Evolutionary conservation across 2,329 filamentous ascomycete genomes (phyloP).

Genomic region (Thermothelomyces thermophilus): DNA sequence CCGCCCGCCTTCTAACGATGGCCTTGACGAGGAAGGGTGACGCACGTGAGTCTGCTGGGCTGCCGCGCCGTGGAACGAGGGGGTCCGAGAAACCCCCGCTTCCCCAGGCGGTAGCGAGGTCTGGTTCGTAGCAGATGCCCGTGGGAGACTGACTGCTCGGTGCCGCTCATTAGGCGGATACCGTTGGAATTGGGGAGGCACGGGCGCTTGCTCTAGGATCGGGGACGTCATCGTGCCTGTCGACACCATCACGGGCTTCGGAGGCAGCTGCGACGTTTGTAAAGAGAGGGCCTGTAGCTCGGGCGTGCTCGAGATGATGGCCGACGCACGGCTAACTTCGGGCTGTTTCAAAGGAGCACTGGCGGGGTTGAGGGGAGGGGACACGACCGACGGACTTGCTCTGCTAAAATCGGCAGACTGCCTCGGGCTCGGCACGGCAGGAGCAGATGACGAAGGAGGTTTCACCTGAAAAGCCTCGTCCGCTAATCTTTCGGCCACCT

Average conservation of each 20-base stretch:
- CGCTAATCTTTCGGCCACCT: slow-evolving; percentile 68
- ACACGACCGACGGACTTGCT: slow-evolving; percentile 28
- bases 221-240: slow-evolving; percentile 75
- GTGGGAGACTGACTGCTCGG: slow-evolving; percentile 36
- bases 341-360: slow-evolving; percentile 37
- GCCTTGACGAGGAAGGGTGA: slow-evolving; percentile 48
- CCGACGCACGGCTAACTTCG: slow-evolving; percentile 54
- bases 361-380: slow-evolving; percentile 34
- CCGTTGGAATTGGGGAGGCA: slow-evolving; percentile 36
- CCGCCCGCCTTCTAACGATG: slow-evolving; percentile 65
- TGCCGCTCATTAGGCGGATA: slow-evolving; percentile 37
- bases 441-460: slow-evolving; percentile 22
- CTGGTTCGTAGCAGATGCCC: slow-evolving; percentile 28
- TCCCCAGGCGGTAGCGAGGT: slow-evolving; percentile 24
- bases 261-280: slow-evolving; percentile 31
- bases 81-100: slow-evolving; percentile 24
- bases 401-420: slow-evolving; percentile 28
- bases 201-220: slow-evolving; percentile 40
- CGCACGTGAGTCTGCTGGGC: slow-evolving; percentile 29
- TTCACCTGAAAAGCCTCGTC: slow-evolving; percentile 72
- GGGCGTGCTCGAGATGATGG: slow-evolving; percentile 57
- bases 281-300: slow-evolving; percentile 53
- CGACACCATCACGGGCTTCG: slow-evolving; percentile 40
- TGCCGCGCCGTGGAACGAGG: slow-evolving; percentile 32
- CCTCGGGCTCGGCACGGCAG: slow-evolving; percentile 28